Percentiles rank a stretch among this genome's conserved stretches.
phyloP scores from a whole-genome alignment of 345 rosid genomes.

The Alliaria petiolata region DNA sequence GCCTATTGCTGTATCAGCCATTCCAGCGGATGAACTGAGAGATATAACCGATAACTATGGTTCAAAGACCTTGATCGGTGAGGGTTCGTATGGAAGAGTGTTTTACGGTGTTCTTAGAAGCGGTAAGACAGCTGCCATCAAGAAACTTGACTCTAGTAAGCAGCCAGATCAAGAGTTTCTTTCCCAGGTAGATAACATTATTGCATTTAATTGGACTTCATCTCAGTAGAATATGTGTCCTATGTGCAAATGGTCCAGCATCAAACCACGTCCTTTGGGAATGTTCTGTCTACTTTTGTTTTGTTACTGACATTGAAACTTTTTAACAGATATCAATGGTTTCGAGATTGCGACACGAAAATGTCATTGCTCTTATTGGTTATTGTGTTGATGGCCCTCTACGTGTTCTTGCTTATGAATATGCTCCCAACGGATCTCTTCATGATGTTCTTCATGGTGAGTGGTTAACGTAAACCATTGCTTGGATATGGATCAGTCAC shows the following conservation, averaged over 20 bases:
- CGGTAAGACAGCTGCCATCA: conserved; percentile 63
- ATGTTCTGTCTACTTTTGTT: neutral
- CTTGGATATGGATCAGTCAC: neutral
- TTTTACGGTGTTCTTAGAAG: conserved; percentile 63
- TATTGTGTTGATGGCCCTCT: conserved; percentile 79
- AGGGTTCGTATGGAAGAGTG: conserved; percentile 91
- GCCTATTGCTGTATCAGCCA: conserved; percentile 51
- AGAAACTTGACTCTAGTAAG: conserved; percentile 84
- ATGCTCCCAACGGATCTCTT: conserved; percentile 85
- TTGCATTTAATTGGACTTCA: neutral
- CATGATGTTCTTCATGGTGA: conserved; percentile 85
- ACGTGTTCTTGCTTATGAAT: conserved; percentile 80
- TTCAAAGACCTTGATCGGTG: conserved; percentile 64
- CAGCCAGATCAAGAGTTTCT: conserved; percentile 88
- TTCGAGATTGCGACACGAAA: conserved; percentile 68
- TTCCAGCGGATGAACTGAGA: conserved; percentile 54
- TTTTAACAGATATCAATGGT: conserved; percentile 72
- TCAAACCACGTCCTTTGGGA: neutral
- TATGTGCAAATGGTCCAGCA: neutral
- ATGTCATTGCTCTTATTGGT: conserved; percentile 70
- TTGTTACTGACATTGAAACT: neutral
- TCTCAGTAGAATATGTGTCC: neutral
- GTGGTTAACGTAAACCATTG: neutral
- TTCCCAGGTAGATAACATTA: conserved; percentile 73
- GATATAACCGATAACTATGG: conserved; percentile 66